phyloP scores from a whole-genome alignment of 495 filamentous ascomycete genomes.

The Lasiosphaeriaceae sp. region DNA sequence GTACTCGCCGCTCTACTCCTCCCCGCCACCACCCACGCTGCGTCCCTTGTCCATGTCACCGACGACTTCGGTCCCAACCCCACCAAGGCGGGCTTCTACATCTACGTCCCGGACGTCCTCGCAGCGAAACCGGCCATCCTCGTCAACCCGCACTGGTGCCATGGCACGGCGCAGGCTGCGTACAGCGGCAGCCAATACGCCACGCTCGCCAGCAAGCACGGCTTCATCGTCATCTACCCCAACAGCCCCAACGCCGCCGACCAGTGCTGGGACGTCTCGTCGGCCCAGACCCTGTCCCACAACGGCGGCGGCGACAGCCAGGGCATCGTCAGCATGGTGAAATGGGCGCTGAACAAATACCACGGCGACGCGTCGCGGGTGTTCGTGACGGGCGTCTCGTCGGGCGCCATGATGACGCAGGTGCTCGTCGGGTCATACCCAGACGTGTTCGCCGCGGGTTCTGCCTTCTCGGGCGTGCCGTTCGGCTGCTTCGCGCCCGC shows the following conservation, averaged over 20 bases:
- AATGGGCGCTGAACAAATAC: slow-evolving; percentile 45
- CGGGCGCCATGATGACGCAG: slow-evolving; percentile 62
- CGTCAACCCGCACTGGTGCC: slow-evolving; percentile 55
- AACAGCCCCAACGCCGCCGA: slow-evolving; percentile 44
- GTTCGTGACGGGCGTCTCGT: slow-evolving; percentile 50
- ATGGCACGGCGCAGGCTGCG: slow-evolving; percentile 29
- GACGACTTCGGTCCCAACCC: slow-evolving; percentile 46
- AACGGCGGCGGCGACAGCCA: slow-evolving; percentile 49
- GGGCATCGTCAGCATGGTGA: slow-evolving; percentile 57
- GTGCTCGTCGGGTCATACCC: slow-evolving; percentile 55
- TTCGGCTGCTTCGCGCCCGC: slow-evolving; percentile 48
- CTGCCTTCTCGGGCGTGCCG: slow-evolving; percentile 51
- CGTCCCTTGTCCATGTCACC: slow-evolving; percentile 31
- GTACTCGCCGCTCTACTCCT: not conserved
- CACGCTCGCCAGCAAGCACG: slow-evolving; percentile 46
- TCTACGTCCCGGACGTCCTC: slow-evolving; percentile 51
- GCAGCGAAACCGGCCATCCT: slow-evolving; percentile 50
- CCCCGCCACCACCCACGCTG: slow-evolving; percentile 10
- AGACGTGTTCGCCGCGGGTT: slow-evolving; percentile 53
- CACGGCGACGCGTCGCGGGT: slow-evolving; percentile 43
- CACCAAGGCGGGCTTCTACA: slow-evolving; percentile 49
- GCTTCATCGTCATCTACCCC: slow-evolving; percentile 55
- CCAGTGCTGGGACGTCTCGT: slow-evolving; percentile 55
- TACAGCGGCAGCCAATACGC: slow-evolving; percentile 30
- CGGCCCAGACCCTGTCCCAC: slow-evolving; percentile 43